Evolutionary conservation across 1,284 basidiomycete species (phyloP).

Genomic region (Microbotryomycetes sp.): DNA sequence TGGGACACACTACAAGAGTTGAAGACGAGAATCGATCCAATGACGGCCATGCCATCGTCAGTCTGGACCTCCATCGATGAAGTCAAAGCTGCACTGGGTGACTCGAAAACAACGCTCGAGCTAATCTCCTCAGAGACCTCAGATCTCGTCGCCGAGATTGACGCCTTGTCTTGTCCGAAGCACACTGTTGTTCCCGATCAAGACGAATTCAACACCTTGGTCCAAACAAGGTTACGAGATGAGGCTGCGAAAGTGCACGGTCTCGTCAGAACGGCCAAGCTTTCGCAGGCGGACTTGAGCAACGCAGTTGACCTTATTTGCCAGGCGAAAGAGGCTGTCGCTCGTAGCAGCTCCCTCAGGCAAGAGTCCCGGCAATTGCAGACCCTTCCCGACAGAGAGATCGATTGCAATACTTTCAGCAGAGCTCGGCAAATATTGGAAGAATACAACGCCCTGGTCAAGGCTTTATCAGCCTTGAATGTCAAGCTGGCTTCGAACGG

Average conservation of each 20-base stretch:
- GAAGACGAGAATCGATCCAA: background rate
- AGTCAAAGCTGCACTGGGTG: too few species aligned
- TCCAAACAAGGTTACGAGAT: background rate
- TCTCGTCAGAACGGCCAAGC: background rate
- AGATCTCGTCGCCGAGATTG: background rate
- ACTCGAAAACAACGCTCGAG: background rate
- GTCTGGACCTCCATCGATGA: background rate
- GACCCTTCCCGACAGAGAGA: too few species aligned
- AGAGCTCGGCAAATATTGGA: too few species aligned
- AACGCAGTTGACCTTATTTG: too few species aligned
- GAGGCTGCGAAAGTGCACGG: background rate
- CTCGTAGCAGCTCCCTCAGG: too few species aligned
- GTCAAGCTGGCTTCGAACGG: too few species aligned
- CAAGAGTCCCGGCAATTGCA: too few species aligned
- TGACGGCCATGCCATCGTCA: background rate
- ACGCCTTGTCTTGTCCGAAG: background rate
- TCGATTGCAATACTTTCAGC: too few species aligned
- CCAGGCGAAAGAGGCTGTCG: too few species aligned
- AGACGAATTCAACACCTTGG: background rate
- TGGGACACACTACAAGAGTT: background rate
- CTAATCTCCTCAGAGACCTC: background rate
- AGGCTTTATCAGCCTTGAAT: too few species aligned
- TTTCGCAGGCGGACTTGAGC: too few species aligned
- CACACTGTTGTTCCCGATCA: background rate
- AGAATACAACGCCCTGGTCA: too few species aligned